phyloP scores from a whole-genome alignment of 2,329 filamentous ascomycete species.

The Cercospora beticola region DNA sequence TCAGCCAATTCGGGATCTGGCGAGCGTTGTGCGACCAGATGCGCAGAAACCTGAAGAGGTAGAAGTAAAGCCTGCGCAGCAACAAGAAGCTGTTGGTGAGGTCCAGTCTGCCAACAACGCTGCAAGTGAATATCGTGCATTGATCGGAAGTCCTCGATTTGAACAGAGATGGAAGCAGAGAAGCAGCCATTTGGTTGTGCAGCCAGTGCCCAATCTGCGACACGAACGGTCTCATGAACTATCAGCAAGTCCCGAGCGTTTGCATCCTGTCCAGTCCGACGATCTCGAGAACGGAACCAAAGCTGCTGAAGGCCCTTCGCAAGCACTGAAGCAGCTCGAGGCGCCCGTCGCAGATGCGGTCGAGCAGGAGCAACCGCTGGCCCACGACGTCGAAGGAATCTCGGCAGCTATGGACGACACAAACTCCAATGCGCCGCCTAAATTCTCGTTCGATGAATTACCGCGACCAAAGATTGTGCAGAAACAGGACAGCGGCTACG shows the following conservation, averaged over 20 bases:
- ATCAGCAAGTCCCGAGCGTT: constrained; percentile 26
- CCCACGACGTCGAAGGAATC: neutral
- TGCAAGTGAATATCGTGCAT: neutral
- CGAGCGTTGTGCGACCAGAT: neutral
- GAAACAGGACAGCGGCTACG: constrained; percentile 39
- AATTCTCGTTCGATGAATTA: constrained; percentile 3
- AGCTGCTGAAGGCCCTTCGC: constrained; percentile 24
- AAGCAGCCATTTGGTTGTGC: constrained; percentile 24
- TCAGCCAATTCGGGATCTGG: neutral
- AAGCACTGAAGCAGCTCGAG: constrained; percentile 29
- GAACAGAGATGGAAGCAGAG: constrained; percentile 28
- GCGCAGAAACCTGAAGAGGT: neutral
- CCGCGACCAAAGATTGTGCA: constrained; percentile 13
- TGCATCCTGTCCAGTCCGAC: constrained; percentile 33
- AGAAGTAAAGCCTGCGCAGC: neutral
- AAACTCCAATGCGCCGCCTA: neutral
- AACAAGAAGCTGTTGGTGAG: neutral
- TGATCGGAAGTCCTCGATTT: constrained; percentile 21
- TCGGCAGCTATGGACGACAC: constrained; percentile 11
- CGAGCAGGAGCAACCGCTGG: neutral
- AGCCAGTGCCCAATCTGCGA: constrained; percentile 1
- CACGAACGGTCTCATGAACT: constrained; percentile 18
- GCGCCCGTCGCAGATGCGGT: constrained; percentile 21
- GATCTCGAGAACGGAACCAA: constrained; percentile 17
- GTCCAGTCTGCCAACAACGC: neutral